A percentile compares a stretch with the other conserved stretches of the same genome.
phyloP scores from a whole-genome alignment of 2,329 filamentous ascomycete genomes.

The Aphanoascus verrucosus region DNA sequence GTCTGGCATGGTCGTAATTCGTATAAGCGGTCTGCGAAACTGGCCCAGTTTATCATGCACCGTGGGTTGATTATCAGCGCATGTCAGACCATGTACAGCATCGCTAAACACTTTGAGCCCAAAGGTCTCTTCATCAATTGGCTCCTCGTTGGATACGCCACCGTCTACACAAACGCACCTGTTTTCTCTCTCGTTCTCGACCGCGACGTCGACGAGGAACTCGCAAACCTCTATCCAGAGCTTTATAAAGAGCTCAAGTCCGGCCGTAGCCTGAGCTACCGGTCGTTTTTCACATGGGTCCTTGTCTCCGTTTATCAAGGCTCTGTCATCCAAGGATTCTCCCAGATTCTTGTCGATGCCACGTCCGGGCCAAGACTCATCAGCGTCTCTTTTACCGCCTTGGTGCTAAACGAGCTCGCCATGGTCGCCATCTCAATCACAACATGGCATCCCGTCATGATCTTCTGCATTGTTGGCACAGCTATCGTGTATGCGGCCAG shows the following conservation, averaged over 20 bases:
- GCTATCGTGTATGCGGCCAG: constrained; percentile 68
- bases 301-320: constrained; percentile 92
- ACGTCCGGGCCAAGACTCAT: constrained; percentile 62
- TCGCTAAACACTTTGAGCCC: constrained; percentile 83
- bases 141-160: constrained; percentile 93
- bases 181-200: constrained; percentile 92
- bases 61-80: constrained; percentile 89
- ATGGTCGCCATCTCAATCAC: constrained; percentile 97
- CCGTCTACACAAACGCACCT: constrained; percentile 84
- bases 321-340: constrained; percentile 86
- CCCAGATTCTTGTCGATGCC: constrained; percentile 73
- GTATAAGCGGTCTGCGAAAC: constrained; percentile 90
- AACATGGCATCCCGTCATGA: constrained; percentile 94
- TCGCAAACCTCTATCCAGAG: constrained; percentile 92
- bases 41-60: constrained; percentile 97
- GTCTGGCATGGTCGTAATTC: constrained; percentile 98
- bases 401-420: constrained; percentile 86
- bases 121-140: constrained; percentile 93
- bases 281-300: constrained; percentile 95
- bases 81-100: constrained; percentile 95
- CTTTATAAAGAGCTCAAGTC: constrained; percentile 94
- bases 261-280: constrained; percentile 76
- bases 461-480: constrained; percentile 71
- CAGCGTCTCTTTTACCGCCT: constrained; percentile 78
- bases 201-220: constrained; percentile 83